Conservation (phyloP, 176 grass and related monocot genomes). For the Eremochloa ophiuroides region DNA sequence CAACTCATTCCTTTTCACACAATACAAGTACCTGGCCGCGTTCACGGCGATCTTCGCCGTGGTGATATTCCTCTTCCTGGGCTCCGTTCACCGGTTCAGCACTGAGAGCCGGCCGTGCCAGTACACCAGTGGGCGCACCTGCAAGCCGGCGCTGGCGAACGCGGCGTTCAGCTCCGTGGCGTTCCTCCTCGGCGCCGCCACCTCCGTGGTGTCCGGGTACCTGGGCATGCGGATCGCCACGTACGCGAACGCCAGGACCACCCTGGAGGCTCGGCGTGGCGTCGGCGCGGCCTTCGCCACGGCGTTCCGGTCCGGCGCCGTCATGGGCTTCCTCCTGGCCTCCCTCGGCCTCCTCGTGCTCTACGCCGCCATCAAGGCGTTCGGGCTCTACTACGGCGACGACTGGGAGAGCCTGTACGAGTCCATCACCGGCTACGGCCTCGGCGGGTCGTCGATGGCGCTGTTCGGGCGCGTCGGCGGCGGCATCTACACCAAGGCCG, state of each 20-base stretch:
- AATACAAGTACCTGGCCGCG: conserved; percentile 64
- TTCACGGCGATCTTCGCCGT: conserved; percentile 56
- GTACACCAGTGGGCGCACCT: conserved; percentile 45
- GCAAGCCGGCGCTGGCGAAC: conserved; percentile 76
- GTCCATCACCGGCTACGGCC: conserved; percentile 69
- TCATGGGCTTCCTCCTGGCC: conserved; percentile 77
- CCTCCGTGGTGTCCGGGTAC: conserved; percentile 67
- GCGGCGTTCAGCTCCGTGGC: conserved; percentile 59
- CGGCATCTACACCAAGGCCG: conserved; percentile 90
- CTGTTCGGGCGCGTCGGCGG: conserved; percentile 86
- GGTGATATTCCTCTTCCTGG: conserved; percentile 79
- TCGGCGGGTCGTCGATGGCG: conserved; percentile 77
- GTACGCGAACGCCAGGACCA: conserved; percentile 73
- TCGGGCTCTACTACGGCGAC: conserved; percentile 62
- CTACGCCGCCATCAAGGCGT: conserved; percentile 54
- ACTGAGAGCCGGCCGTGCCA: conserved; percentile 43
- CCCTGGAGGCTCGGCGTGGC: conserved; percentile 63
- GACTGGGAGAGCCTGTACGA: conserved; percentile 76
- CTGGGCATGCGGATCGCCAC: conserved; percentile 76
- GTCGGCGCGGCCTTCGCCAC: conserved; percentile 46
- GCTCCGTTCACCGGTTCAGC: conserved; percentile 73
- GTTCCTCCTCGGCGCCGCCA: conserved; percentile 63
- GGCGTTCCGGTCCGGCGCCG: conserved; percentile 67
- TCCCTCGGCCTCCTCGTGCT: conserved; percentile 64
- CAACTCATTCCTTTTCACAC: conserved; percentile 65